A percentile compares a stretch with the other conserved stretches of the same genome.
Conservation (phyloP, 2,329 filamentous ascomycete genomes). For the Aspergillus sergii region DNA sequence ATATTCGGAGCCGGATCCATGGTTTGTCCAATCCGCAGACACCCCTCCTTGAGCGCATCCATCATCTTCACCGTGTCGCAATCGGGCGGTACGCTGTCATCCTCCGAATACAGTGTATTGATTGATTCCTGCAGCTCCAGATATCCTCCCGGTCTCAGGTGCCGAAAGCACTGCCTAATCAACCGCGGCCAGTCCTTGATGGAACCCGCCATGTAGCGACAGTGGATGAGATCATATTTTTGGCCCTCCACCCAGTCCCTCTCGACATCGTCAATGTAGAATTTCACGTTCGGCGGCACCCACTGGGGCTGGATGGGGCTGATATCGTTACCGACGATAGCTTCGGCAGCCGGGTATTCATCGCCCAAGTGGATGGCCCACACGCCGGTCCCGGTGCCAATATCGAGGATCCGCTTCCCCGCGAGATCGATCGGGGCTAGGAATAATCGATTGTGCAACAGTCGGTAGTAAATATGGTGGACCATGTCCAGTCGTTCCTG, state of each 20-base stretch:
- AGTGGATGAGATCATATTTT: slow-evolving; percentile 38
- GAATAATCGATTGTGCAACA: slow-evolving; percentile 38
- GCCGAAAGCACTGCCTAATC: slow-evolving; percentile 16
- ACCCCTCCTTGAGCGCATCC: slow-evolving; percentile 16
- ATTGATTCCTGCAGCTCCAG: slow-evolving; percentile 19
- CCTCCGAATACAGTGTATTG: slow-evolving; percentile 18
- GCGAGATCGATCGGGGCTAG: slow-evolving; percentile 38
- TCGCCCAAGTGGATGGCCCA: slow-evolving; percentile 42
- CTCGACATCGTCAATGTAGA: slow-evolving; percentile 39
- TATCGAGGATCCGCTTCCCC: slow-evolving; percentile 39
- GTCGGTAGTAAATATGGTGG: slow-evolving; percentile 41
- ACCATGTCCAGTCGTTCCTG: slow-evolving; percentile 40
- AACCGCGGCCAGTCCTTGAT: slow-evolving; percentile 32
- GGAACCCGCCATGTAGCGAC: slow-evolving; percentile 35
- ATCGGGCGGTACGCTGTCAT: slow-evolving; percentile 12
- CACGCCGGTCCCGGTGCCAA: slow-evolving; percentile 41
- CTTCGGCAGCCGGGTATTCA: slow-evolving; percentile 37
- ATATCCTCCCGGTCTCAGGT: slow-evolving; percentile 19
- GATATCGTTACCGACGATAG: slow-evolving; percentile 51
- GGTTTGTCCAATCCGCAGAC: slow-evolving; percentile 16
- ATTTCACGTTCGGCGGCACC: slow-evolving; percentile 39
- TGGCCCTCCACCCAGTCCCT: slow-evolving; percentile 30
- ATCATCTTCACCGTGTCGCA: slow-evolving; percentile 19
- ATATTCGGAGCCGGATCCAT: slow-evolving; percentile 22
- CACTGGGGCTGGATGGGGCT: slow-evolving; percentile 46